Conservation (phyloP, 352 stramenopile species). For the Pythium rhizo-oryzae region DNA sequence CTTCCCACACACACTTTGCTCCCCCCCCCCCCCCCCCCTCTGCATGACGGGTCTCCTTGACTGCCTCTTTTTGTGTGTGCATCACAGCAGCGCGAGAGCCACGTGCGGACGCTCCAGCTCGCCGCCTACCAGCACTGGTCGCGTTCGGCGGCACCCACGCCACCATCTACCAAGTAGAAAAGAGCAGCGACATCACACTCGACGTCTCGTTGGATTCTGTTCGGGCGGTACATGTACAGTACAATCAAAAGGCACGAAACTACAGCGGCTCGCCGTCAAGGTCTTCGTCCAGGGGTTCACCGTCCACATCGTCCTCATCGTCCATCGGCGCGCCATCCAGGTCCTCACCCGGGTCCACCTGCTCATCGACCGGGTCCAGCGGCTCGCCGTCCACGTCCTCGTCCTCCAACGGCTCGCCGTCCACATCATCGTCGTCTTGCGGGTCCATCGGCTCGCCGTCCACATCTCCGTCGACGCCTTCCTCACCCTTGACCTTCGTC, state of each 20-base stretch:
- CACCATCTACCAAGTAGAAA: background rate
- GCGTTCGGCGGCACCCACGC: background rate
- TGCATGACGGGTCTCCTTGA: background rate
- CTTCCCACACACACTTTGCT: background rate
- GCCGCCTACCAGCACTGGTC: conserved; percentile 38
- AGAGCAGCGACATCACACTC: background rate
- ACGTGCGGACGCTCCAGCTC: conserved; percentile 60
- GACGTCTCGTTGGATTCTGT: too few species aligned
- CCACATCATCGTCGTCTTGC: conserved; percentile 12
- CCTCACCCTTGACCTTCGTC: background rate
- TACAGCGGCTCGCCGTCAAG: conserved; percentile 44
- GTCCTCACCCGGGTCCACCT: conserved; percentile 40
- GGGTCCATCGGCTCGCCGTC: background rate
- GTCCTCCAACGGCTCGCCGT: conserved; percentile 35
- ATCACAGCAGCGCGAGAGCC: conserved; percentile 59
- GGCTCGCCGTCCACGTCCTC: conserved; percentile 21
- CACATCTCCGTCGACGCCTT: background rate
- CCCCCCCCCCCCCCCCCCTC: background rate
- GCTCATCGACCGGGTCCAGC: conserved; percentile 46
- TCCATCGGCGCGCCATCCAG: conserved; percentile 47
- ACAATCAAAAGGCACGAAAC: background rate
- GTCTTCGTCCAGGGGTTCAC: conserved; percentile 40
- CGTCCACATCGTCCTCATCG: conserved; percentile 36
- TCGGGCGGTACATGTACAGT: too few species aligned
- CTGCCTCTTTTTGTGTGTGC: background rate